These are phyloP conservation scores for Dactylorhiza incarnata DNA, from an alignment of 106 monocot species.

Conservation along the genomic window DNA sequence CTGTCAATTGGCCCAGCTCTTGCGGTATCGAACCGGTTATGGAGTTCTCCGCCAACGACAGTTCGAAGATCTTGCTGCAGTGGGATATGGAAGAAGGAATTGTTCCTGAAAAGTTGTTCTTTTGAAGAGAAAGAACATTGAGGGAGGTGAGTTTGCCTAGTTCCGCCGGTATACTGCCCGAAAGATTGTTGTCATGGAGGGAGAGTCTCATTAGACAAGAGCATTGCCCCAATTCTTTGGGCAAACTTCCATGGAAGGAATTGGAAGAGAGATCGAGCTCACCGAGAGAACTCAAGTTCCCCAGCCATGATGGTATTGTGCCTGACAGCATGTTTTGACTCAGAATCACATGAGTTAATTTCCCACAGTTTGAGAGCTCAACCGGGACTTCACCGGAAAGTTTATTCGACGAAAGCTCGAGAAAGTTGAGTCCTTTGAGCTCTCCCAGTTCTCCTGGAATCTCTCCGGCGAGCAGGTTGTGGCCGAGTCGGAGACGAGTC, in stretches of 20 bases:
- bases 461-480: constrained; percentile 47
- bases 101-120: constrained; percentile 57
- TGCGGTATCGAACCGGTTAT: constrained; percentile 61
- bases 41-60: constrained; percentile 59
- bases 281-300: constrained; percentile 48
- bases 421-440: constrained; percentile 40
- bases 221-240: constrained; percentile 59
- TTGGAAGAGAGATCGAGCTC: constrained; percentile 85
- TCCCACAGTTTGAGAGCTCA: constrained; percentile 49
- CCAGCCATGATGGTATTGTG: constrained; percentile 58
- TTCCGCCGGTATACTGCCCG: constrained; percentile 68
- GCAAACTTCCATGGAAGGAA: constrained; percentile 41
- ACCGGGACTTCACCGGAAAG: constrained; percentile 48
- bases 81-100: constrained; percentile 49
- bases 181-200: constrained; percentile 58
- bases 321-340: constrained; percentile 46
- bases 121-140: constrained; percentile 63
- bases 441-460: constrained; percentile 47
- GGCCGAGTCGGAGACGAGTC: constrained; percentile 51
- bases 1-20: constrained; percentile 51
- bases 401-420: constrained; percentile 71
- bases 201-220: constrained; percentile 61
- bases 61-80: constrained; percentile 61
- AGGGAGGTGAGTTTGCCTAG: constrained; percentile 58
- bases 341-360: constrained; percentile 61